A percentile compares a stretch with the other conserved stretches of the same genome.
Conservation (phyloP, 2,329 filamentous ascomycete genomes). For the Aspergillus phoenicis region DNA sequence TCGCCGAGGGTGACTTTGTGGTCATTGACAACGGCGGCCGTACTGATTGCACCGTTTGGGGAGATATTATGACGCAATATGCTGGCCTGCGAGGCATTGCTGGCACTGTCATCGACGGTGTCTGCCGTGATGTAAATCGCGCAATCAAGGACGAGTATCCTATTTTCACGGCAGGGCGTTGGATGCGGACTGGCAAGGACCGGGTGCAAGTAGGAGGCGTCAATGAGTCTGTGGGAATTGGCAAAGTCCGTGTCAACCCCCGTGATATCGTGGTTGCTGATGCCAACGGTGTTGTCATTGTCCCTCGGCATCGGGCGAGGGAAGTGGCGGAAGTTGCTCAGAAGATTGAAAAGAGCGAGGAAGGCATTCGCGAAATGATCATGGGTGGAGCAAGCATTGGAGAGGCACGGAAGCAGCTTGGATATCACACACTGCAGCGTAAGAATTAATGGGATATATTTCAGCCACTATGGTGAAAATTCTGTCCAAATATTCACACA, state of each 20-base stretch:
- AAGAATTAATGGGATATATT: background rate
- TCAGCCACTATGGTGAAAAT: no score
- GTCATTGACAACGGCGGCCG: constrained; percentile 40
- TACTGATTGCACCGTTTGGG: constrained; percentile 41
- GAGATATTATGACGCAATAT: constrained; percentile 42
- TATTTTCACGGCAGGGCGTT: constrained; percentile 35
- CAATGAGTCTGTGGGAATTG: constrained; percentile 33
- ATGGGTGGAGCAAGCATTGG: background rate
- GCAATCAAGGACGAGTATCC: constrained; percentile 34
- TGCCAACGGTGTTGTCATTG: constrained; percentile 27
- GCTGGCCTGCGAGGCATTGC: constrained; percentile 33
- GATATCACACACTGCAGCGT: background rate
- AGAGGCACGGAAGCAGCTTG: background rate
- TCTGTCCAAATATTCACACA: no score
- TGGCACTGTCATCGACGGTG: constrained; percentile 39
- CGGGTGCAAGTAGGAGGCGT: constrained; percentile 34
- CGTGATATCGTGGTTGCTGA: constrained; percentile 38
- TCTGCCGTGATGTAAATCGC: constrained; percentile 36
- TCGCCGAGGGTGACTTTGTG: constrained; percentile 33
- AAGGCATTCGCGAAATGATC: background rate
- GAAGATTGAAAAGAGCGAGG: background rate
- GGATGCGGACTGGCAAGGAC: constrained; percentile 40
- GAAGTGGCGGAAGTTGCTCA: background rate
- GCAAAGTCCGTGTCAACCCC: constrained; percentile 29
- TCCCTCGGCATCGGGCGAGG: constrained; percentile 16